phyloP scores from a whole-genome alignment of 129 eudicot species.

The Arctium lappa region DNA sequence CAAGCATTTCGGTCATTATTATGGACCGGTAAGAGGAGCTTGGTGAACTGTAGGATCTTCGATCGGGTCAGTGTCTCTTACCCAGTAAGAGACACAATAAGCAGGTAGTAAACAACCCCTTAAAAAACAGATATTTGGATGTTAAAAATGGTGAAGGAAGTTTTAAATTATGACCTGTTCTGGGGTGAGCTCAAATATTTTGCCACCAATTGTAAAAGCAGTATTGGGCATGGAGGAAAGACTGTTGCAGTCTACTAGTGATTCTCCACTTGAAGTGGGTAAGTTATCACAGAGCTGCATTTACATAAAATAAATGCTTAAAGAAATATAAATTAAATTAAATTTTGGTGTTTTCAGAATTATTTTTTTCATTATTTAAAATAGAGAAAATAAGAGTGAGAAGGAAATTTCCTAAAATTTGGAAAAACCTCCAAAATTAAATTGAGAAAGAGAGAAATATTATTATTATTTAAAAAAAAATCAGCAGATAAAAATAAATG shows the following conservation, averaged over 20 bases:
- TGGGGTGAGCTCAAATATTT: conserved; percentile 76
- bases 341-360: too few relatives aligned
- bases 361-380: too few relatives aligned
- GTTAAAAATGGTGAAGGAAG: too few relatives aligned
- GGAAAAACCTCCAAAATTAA: background rate
- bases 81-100: background rate
- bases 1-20: background rate
- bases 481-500: too few relatives aligned
- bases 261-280: conserved; percentile 97
- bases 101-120: background rate
- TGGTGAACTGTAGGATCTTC: background rate
- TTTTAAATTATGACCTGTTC: conserved; percentile 55
- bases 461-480: too few relatives aligned
- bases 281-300: conserved; percentile 83
- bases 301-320: conserved; percentile 8
- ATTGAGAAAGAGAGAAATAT: too few relatives aligned
- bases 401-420: too few relatives aligned
- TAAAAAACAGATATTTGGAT: background rate
- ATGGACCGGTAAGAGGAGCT: background rate
- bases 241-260: conserved; percentile 71
- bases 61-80: background rate
- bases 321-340: background rate
- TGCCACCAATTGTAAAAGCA: conserved; percentile 80
- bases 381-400: too few relatives aligned
- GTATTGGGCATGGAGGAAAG: conserved; percentile 77